Evolutionary conservation across 306 rosid species (phyloP).

Genomic region (Citrullus amarus): DNA sequence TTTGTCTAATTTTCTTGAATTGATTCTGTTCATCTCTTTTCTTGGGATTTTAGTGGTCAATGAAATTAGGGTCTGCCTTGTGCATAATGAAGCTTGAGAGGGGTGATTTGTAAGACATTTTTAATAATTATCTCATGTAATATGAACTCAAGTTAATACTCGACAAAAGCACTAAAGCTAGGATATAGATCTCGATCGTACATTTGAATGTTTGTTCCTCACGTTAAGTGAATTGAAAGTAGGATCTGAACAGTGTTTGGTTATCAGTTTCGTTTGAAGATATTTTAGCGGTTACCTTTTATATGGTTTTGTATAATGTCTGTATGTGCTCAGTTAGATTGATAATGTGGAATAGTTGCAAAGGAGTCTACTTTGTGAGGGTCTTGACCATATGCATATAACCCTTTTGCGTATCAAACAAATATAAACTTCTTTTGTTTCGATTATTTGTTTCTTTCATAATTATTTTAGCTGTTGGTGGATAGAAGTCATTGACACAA

Average conservation of each 20-base stretch:
- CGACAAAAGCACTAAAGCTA: background rate
- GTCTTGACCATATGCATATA: background rate
- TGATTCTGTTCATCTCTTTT: too few relatives aligned
- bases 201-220: background rate
- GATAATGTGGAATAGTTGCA: slow-evolving; percentile 40
- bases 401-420: background rate
- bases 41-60: background rate
- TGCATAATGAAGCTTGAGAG: background rate
- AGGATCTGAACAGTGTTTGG: background rate
- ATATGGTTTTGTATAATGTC: background rate
- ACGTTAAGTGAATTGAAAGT: background rate
- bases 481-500: background rate
- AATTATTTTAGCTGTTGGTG: background rate
- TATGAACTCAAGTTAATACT: background rate
- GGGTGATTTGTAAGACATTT: background rate
- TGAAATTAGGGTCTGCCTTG: background rate
- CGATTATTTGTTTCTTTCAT: background rate
- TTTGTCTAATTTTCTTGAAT: background rate
- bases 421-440: background rate
- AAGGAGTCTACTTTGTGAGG: slow-evolving; percentile 51
- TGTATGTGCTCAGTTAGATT: background rate
- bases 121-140: background rate
- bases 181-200: background rate
- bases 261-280: background rate
- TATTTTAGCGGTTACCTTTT: background rate